A percentile compares a stretch with the other conserved stretches of the same genome.
Evolutionary conservation across 257 asterid genomes (phyloP).

Genomic region (Nicotiana paniculata): DNA sequence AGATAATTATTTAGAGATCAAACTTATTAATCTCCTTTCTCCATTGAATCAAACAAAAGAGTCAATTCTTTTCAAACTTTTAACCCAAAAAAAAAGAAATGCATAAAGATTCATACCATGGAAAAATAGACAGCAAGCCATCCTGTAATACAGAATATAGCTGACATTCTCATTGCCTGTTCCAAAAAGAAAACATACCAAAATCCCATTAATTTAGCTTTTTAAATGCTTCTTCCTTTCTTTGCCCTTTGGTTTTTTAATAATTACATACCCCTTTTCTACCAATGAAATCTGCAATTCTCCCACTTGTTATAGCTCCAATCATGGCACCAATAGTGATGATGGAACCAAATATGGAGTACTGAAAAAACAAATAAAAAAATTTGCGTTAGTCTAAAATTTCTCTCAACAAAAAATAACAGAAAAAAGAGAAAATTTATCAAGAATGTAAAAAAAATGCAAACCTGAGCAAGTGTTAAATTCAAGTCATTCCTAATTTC

Average conservation of each 20-base stretch:
- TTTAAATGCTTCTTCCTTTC: background rate
- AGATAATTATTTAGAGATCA: background rate
- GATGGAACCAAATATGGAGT: conserved; percentile 71
- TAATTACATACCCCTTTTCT: conserved; percentile 61
- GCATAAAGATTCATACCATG: conserved; percentile 25
- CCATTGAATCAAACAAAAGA: background rate
- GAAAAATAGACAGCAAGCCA: conserved; percentile 70
- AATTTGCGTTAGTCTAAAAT: background rate
- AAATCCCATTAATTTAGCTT: background rate
- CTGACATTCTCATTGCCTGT: conserved; percentile 79
- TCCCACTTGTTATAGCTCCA: conserved; percentile 78
- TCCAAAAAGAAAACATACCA: background rate
- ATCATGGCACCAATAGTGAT: conserved; percentile 87
- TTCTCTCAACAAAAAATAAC: background rate
- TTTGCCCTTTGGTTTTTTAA: background rate
- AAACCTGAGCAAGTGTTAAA: conserved; percentile 63
- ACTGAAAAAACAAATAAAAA: conserved; percentile 24
- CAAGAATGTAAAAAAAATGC: background rate
- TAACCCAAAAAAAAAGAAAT: background rate
- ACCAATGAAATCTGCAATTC: conserved; percentile 59
- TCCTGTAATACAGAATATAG: conserved; percentile 56
- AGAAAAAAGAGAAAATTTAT: background rate
- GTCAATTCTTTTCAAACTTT: background rate
- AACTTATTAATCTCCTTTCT: background rate
- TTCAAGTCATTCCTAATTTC: conserved; percentile 60